These are phyloP conservation scores for Coleophoma crateriformis DNA, from an alignment of 2,329 filamentous ascomycete species.

Conservation along the genomic window DNA sequence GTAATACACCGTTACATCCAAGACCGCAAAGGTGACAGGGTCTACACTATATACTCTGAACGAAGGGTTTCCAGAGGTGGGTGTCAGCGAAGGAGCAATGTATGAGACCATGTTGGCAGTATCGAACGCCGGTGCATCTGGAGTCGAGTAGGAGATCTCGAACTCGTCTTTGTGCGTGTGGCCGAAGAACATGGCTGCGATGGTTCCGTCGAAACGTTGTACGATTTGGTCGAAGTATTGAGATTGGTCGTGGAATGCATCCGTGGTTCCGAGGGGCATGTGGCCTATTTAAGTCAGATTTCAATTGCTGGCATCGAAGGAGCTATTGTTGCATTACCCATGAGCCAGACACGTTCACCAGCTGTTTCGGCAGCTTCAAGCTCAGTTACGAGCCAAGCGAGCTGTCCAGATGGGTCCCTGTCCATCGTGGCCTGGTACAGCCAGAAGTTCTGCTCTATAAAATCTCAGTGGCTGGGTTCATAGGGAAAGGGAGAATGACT, in stretches of 20 bases:
- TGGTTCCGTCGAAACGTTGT: constrained; percentile 23
- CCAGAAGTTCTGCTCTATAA: constrained; percentile 28
- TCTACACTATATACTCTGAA: constrained; percentile 29
- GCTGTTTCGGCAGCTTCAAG: constrained; percentile 30
- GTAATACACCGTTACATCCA: constrained; percentile 25
- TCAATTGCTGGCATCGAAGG: too few species aligned
- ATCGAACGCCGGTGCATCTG: constrained; percentile 14
- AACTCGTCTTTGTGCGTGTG: constrained; percentile 30
- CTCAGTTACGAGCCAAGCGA: constrained; percentile 32
- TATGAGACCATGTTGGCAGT: constrained; percentile 24
- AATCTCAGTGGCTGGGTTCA: not conserved
- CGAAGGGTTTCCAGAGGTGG: constrained; percentile 25
- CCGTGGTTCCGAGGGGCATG: constrained; percentile 26
- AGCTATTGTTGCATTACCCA: constrained; percentile 11
- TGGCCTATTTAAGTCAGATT: not conserved
- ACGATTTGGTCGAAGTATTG: constrained; percentile 28
- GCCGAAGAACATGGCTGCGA: constrained; percentile 26
- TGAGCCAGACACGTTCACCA: constrained; percentile 32
- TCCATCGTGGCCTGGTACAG: constrained; percentile 31
- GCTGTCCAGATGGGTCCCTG: constrained; percentile 28
- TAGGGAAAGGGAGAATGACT: not conserved
- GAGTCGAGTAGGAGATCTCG: constrained; percentile 25
- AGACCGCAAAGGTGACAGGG: constrained; percentile 25
- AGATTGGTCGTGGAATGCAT: constrained; percentile 31
- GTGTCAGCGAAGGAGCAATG: constrained; percentile 26